Conservation (phyloP, 192 early-diverging fungal species). For the Gamsiella multidivaricata region DNA sequence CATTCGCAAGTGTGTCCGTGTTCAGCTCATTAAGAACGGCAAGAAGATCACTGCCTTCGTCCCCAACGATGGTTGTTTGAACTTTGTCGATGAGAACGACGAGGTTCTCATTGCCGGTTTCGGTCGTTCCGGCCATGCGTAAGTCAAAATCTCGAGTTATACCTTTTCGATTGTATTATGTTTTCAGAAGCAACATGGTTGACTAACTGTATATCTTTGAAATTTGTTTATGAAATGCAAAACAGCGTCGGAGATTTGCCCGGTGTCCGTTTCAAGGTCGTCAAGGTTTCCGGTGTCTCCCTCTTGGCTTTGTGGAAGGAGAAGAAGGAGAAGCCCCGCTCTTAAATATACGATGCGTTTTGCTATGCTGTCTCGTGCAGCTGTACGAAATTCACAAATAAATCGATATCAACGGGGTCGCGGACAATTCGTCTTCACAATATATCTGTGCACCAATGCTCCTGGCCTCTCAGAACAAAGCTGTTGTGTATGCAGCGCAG, state of each 20-base stretch:
- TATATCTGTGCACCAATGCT: too few relatives aligned
- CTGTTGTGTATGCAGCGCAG: too few relatives aligned
- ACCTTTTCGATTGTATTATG: too few relatives aligned
- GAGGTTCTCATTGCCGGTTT: constrained; percentile 99
- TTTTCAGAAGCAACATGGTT: too few relatives aligned
- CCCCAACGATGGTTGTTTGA: constrained; percentile 99
- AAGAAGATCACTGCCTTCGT: constrained; percentile 99
- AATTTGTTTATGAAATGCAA: neutral
- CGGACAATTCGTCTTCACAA: too few relatives aligned
- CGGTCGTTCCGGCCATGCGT: constrained; percentile 99
- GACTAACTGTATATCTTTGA: constrained; percentile 87
- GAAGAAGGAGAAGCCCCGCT: constrained; percentile 99
- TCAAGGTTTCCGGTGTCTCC: constrained; percentile 99
- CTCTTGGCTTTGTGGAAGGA: constrained; percentile 99
- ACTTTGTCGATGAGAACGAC: constrained; percentile 99
- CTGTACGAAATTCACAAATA: constrained; percentile 12
- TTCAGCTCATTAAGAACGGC: constrained; percentile 99
- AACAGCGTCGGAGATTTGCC: constrained; percentile 94
- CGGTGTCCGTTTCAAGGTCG: constrained; percentile 99
- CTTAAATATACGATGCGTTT: constrained; percentile 66
- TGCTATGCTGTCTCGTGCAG: constrained; percentile 3
- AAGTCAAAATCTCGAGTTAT: constrained; percentile 9
- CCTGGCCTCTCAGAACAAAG: too few relatives aligned
- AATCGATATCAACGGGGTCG: constrained; percentile 20
- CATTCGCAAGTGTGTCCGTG: constrained; percentile 99